Base-by-base conservation (phyloP, 1,284 basidiomycete species). In the Apiotrichum brassicae region DNA sequence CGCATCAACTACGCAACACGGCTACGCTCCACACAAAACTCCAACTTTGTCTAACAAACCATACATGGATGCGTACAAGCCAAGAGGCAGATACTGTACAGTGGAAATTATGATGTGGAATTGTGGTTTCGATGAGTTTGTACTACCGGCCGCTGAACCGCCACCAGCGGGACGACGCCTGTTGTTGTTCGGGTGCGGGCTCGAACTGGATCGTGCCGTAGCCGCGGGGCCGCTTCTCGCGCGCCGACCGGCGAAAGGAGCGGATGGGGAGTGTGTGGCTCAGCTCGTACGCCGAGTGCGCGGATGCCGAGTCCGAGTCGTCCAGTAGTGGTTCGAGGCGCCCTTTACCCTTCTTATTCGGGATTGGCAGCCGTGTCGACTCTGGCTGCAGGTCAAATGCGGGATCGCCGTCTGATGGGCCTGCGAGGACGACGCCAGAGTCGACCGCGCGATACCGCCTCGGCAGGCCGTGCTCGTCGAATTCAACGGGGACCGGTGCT, bases 401-500 rank as follows among this genome's bases (percentile, higher is more conserved):
- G 6, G 37, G 36, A 22, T 46, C 49, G 34, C 49, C 44, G 22
- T 34, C 39, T 3, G 44, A 43, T 13, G 39, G 44, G 11, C 67
- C 69, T 12, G 66, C 64, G 3, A 70, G 56, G 12, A 63, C 50
- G 37, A 70, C 62, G 30, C 69, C 68, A 32, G 56, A 57, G 48
- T 71, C 70, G 30, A 68, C 58, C 14, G 67, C 70, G 26, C 63
- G 61, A 40, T 65, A 68, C 36, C 58, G 45, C 45, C 51, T 57
- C 6, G 60, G 60, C n/a, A 49, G 42, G 34, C 58, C 59, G 30
- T 59, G 39, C 13, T 48, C 56, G 44, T 55, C 58, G 34, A 56
- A 52, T 30, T 61, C 52, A 41, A 57, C 44, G 11, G 43, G 20
- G 8, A 42, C 30, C 1, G 54, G 51, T 6, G 43, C 53, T 8